These are phyloP conservation scores for Camellia sinensis DNA, from an alignment of 148 eudicot species.

Conservation along the genomic window DNA sequence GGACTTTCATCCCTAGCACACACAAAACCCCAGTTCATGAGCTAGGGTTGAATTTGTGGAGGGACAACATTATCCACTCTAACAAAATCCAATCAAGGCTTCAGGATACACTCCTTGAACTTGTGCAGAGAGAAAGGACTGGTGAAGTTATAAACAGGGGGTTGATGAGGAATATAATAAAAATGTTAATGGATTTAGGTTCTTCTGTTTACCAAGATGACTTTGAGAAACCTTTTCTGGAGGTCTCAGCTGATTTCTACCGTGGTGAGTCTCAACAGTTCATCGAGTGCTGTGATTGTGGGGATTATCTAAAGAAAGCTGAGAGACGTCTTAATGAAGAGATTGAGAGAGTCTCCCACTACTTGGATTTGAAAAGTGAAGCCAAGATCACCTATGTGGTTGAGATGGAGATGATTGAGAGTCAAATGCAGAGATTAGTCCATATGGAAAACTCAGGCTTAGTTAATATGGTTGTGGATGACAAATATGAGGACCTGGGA, in stretches of 20 bases:
- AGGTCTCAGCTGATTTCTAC: conserved; percentile 63
- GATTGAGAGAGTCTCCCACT: conserved; percentile 72
- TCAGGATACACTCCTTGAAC: conserved; percentile 49
- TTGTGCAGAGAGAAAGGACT: conserved; percentile 50
- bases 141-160: conserved; percentile 68
- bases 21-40: conserved; percentile 68
- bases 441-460: conserved; percentile 80
- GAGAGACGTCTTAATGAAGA: conserved; percentile 71
- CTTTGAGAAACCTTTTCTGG: conserved; percentile 67
- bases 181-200: conserved; percentile 64
- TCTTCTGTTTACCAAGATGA: conserved; percentile 63
- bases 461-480: conserved; percentile 64
- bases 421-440: conserved; percentile 60
- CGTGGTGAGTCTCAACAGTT: conserved; percentile 61
- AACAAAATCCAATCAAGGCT: conserved; percentile 55
- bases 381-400: conserved; percentile 57
- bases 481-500: conserved; percentile 60
- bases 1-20: conserved; percentile 62
- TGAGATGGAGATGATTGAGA: conserved; percentile 66
- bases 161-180: conserved; percentile 59
- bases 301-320: conserved; percentile 62
- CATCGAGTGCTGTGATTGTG: conserved; percentile 72
- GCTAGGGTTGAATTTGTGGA: conserved; percentile 69
- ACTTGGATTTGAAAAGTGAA: conserved; percentile 59
- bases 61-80: conserved; percentile 59